A percentile compares a stretch with the other conserved stretches of the same genome.
Evolutionary conservation across 345 rosid species (phyloP).

Genomic region (Populus deltoides): DNA sequence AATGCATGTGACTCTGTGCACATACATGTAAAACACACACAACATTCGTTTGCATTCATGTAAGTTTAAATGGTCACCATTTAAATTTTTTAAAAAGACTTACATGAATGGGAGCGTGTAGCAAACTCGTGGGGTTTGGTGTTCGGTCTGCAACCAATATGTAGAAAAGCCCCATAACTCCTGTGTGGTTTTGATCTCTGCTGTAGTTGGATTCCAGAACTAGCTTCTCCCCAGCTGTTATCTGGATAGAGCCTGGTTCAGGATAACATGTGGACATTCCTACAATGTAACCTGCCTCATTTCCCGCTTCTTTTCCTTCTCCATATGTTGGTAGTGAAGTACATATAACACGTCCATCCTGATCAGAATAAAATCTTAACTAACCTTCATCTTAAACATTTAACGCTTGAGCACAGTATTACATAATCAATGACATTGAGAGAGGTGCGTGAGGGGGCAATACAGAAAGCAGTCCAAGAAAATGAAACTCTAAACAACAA

Average conservation of each 20-base stretch:
- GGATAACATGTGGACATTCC: constrained; percentile 95
- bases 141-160: constrained; percentile 52
- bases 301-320: constrained; percentile 66
- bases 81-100: not conserved
- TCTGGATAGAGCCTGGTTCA: constrained; percentile 56
- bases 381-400: too few species aligned
- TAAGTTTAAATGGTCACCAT: not conserved
- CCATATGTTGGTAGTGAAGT: constrained; percentile 66
- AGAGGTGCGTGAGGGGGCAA: too few species aligned
- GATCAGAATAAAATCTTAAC: not conserved
- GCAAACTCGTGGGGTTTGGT: constrained; percentile 29
- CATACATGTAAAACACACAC: too few species aligned
- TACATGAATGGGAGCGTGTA: constrained; percentile 34
- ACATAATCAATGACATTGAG: too few species aligned
- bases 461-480: too few species aligned
- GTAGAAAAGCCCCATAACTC: constrained; percentile 89
- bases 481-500: too few species aligned
- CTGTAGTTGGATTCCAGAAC: constrained; percentile 69
- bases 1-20: too few species aligned
- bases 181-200: constrained; percentile 47
- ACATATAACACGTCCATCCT: constrained; percentile 65
- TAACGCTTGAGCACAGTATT: too few species aligned
- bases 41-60: not conserved
- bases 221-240: constrained; percentile 53
- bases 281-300: constrained; percentile 83